Conservation (phyloP, 108 stramenopile species). For the Pseudonitzschia multiseries region DNA sequence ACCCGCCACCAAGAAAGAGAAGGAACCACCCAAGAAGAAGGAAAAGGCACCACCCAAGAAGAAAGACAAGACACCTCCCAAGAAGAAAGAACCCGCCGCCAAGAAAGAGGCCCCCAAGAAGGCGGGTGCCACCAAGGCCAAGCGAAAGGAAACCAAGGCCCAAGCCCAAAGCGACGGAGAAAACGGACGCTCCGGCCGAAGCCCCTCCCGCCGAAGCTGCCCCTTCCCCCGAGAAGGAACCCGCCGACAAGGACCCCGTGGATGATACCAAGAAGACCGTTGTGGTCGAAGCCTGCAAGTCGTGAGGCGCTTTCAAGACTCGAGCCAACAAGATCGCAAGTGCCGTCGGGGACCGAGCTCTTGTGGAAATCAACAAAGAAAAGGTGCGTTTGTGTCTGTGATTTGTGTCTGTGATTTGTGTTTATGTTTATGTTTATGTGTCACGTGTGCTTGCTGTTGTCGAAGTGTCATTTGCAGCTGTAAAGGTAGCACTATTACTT, state of each 20-base stretch:
- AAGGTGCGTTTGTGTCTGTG: slow-evolving; percentile 46
- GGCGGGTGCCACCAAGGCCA: not conserved
- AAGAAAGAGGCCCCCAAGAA: not conserved
- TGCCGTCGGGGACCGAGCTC: slow-evolving; percentile 63
- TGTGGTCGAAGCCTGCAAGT: slow-evolving; percentile 80
- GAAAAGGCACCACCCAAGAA: no score
- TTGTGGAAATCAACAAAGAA: slow-evolving; percentile 67
- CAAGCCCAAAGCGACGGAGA: not conserved
- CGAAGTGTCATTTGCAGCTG: no score
- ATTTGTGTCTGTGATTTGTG: not conserved
- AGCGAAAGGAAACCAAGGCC: not conserved
- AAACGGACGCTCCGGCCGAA: not conserved
- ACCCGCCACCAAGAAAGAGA: not conserved
- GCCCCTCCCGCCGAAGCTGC: not conserved
- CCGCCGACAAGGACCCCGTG: not conserved
- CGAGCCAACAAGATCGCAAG: slow-evolving; percentile 72
- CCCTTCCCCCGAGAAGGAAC: not conserved
- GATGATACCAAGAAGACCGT: slow-evolving; percentile 24
- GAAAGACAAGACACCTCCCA: no score
- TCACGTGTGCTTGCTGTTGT: no score
- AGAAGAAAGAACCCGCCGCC: not conserved
- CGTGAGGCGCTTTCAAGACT: slow-evolving; percentile 81
- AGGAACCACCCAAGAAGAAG: not conserved
- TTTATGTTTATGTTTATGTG: not conserved
- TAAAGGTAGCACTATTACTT: no score